Base-by-base conservation (phyloP, 202 grass and related monocot genomes). In the Tripidium arundinaceum region DNA sequence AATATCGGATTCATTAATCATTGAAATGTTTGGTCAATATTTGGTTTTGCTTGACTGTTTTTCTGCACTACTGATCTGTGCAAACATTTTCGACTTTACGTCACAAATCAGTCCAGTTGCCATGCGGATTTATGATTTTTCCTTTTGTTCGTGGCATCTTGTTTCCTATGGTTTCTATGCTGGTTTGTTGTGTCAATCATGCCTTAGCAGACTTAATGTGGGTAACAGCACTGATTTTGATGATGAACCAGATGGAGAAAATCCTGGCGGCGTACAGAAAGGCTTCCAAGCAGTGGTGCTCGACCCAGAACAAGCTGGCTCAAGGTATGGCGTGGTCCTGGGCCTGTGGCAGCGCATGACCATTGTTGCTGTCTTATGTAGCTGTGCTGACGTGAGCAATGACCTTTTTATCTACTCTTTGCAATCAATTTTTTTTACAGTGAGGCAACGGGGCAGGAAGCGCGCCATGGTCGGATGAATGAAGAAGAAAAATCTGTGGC, bases 291-390 rank as follows among this genome's bases (percentile, higher is more conserved):
- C 94, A 98, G 64, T 98, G 91, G 94, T 94, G 91, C 40, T 83
- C 94, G 2, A 98, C 94, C 4, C 85, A 71, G 49, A 98, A 98
- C 83, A 98, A 98, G 76, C 81, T 98, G 68, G 94, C 90, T 24
- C 94, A 98, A 90, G 94, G 94, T 93, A 81, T n/a, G 34, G 4
- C 34, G 7, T 37, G 18, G 7, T 11, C 28, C 33, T 63, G 54
- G 19, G 1, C 33, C 25, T 62, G 41, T 7, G 7, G 18, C 14
- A 7, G 42, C 27, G 42, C 1, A 29, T 19, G 10, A 11, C 5
- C 15, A 7, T 68, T 25, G 28, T 42, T 22, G 10, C n/a, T 46
- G 11, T 49, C n/a, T n/a, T n/a, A 40, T 25, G 59, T 33, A 41
- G 34, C 8, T 11, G 14, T 29, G 38, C 52, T 36, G 22, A 37